Percentiles rank a stretch among this genome's conserved stretches.
Evolutionary conservation across 2,329 filamentous ascomycete species (phyloP).

Genomic region (Waltergamsia citrina): DNA sequence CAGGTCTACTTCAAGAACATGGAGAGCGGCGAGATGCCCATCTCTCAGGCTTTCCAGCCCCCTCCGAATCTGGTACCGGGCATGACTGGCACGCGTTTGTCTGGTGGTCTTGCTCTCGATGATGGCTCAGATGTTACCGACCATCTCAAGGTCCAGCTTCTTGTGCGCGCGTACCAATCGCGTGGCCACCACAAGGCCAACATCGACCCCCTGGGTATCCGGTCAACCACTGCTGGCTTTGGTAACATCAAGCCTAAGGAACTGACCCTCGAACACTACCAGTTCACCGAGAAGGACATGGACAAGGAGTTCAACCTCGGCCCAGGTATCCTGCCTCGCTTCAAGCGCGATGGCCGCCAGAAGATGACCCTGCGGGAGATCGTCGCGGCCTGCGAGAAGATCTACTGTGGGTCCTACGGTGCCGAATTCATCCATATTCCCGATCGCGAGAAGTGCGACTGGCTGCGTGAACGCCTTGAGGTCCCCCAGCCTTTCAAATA

Average conservation of each 20-base stretch:
- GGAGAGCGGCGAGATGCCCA: slow-evolving; percentile 96
- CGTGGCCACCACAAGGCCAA: slow-evolving; percentile 97
- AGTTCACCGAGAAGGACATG: slow-evolving; percentile 89
- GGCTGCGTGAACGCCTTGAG: slow-evolving; percentile 91
- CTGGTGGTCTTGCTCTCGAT: slow-evolving; percentile 58
- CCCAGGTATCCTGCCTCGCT: slow-evolving; percentile 88
- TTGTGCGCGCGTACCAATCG: slow-evolving; percentile 95
- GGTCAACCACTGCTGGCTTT: slow-evolving; percentile 21
- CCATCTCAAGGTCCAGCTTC: slow-evolving; percentile 94
- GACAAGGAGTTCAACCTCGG: slow-evolving; percentile 87
- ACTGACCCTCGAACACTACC: slow-evolving; percentile 85
- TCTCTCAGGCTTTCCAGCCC: slow-evolving; percentile 92
- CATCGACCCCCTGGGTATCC: slow-evolving; percentile 92
- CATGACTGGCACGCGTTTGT: slow-evolving; percentile 64
- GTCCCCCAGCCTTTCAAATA: slow-evolving; percentile 94
- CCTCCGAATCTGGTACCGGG: slow-evolving; percentile 85
- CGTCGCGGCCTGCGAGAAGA: slow-evolving; percentile 81
- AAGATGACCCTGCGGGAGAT: slow-evolving; percentile 98
- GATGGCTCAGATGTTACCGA: slow-evolving; percentile 81
- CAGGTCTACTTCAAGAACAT: slow-evolving; percentile 99
- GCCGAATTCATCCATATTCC: slow-evolving; percentile 99
- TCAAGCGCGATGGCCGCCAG: slow-evolving; percentile 77
- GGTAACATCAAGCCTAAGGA: slow-evolving; percentile 61
- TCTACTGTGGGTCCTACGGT: slow-evolving; percentile 96
- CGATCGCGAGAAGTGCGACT: slow-evolving; percentile 95